Percentiles rank a stretch among this genome's conserved stretches.
Evolutionary conservation across 2,329 filamentous ascomycete species (phyloP).

Genomic region (Cadophora sp.): DNA sequence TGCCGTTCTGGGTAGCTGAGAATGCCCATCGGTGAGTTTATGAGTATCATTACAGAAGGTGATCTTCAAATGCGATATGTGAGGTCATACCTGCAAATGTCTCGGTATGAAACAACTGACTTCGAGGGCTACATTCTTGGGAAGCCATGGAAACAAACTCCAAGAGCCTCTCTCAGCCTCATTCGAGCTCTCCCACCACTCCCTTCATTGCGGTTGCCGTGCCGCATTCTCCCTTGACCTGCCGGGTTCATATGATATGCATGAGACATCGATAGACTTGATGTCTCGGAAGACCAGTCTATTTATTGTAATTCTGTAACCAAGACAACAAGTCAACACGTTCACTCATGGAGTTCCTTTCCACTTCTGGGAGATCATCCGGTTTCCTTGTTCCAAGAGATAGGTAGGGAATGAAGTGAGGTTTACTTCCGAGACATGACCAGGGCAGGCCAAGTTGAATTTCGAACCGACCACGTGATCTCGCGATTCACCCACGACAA

Average conservation of each 20-base stretch:
- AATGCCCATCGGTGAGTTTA: neutral
- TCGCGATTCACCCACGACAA: neutral
- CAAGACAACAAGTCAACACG: neutral
- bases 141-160: neutral
- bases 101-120: neutral
- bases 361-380: neutral
- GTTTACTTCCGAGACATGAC: neutral
- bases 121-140: neutral
- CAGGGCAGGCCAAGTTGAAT: neutral
- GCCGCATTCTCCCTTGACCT: too few relatives aligned
- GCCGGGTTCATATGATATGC: too few relatives aligned
- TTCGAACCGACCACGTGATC: conserved; percentile 1
- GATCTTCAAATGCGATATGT: neutral
- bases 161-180: neutral
- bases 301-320: conserved; percentile 4
- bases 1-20: neutral
- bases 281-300: neutral
- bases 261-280: neutral
- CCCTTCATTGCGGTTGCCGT: neutral
- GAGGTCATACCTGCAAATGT: neutral
- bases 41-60: neutral
- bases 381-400: neutral
- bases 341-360: neutral
- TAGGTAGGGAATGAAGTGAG: neutral
- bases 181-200: too few relatives aligned